Conservation (phyloP, 1,284 basidiomycete genomes). For the Lentinula novae-zelandiae region DNA sequence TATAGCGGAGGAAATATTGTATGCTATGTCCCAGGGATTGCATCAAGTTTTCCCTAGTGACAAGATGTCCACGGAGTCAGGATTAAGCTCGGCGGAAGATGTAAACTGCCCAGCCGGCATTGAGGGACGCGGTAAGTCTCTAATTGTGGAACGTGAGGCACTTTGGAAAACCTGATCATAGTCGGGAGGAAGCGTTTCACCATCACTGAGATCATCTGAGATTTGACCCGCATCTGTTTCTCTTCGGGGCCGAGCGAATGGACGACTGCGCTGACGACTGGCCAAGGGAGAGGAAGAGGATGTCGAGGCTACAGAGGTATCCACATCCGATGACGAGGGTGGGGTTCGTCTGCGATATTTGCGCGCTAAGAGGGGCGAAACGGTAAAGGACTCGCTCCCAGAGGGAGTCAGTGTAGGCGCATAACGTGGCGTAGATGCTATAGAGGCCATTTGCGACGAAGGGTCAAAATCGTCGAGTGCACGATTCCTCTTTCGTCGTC, state of each 20-base stretch:
- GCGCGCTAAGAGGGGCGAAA: not conserved
- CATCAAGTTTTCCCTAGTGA: too few species aligned
- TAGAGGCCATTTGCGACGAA: not conserved
- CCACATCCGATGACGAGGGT: not conserved
- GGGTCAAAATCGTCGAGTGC: not conserved
- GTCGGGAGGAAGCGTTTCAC: slow-evolving; percentile 21
- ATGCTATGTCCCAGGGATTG: too few species aligned
- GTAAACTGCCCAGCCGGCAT: not conserved
- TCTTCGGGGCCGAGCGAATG: not conserved
- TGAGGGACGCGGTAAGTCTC: not conserved
- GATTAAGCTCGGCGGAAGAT: not conserved
- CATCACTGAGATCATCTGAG: slow-evolving; percentile 12
- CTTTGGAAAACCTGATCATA: slow-evolving; percentile 22
- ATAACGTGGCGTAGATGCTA: not conserved
- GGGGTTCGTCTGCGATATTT: not conserved
- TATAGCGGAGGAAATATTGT: too few species aligned
- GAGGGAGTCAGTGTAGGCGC: not conserved
- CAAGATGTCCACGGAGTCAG: not conserved
- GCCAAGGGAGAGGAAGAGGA: not conserved
- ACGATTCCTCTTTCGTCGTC: not conserved
- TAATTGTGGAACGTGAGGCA: not conserved
- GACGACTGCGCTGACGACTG: not conserved
- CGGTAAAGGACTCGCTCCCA: not conserved
- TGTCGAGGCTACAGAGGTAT: not conserved
- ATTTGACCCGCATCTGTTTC: slow-evolving; percentile 22